Conservation (phyloP, 768 basidiomycete species). For the Peribolospora kevripleyi region DNA sequence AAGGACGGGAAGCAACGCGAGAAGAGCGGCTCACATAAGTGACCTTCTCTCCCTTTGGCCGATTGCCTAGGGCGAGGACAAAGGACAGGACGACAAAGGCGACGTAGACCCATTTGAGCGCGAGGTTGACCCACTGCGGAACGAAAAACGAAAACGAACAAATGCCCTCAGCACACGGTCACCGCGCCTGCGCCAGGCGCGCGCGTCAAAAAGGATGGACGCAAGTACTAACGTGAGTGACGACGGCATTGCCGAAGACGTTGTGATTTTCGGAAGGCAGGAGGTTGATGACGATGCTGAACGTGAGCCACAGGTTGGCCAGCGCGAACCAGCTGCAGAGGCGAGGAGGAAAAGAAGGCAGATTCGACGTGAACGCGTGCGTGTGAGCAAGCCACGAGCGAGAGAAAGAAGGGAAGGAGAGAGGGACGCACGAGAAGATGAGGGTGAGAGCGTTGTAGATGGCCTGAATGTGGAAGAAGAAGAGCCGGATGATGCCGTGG, state of each 20-base stretch:
- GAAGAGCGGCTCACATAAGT: slow-evolving; percentile 37
- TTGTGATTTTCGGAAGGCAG: slow-evolving; percentile 31
- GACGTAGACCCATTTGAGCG: slow-evolving; percentile 66
- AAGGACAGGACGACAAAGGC: slow-evolving; percentile 64
- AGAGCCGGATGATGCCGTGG: slow-evolving; percentile 75
- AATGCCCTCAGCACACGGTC: neutral
- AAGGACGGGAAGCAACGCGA: slow-evolving; percentile 30
- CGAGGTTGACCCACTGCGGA: slow-evolving; percentile 67
- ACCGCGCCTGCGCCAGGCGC: too few relatives aligned
- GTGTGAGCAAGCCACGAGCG: too few relatives aligned
- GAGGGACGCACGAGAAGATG: slow-evolving; percentile 28
- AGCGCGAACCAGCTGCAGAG: slow-evolving; percentile 10
- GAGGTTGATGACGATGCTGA: slow-evolving; percentile 79
- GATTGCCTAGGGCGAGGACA: slow-evolving; percentile 47
- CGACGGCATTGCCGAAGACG: slow-evolving; percentile 42
- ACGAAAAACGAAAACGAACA: slow-evolving; percentile 3
- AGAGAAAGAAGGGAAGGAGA: neutral
- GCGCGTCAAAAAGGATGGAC: neutral
- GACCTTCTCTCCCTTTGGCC: slow-evolving; percentile 66
- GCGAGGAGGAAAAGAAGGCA: neutral
- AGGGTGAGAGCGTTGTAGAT: slow-evolving; percentile 65
- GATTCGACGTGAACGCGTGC: neutral
- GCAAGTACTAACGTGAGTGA: slow-evolving; percentile 30
- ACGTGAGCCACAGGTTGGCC: slow-evolving; percentile 52
- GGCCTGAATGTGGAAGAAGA: slow-evolving; percentile 87